Evolutionary conservation across 352 stramenopile genomes (phyloP).

Genomic region (Aphanomyces euteiches): DNA sequence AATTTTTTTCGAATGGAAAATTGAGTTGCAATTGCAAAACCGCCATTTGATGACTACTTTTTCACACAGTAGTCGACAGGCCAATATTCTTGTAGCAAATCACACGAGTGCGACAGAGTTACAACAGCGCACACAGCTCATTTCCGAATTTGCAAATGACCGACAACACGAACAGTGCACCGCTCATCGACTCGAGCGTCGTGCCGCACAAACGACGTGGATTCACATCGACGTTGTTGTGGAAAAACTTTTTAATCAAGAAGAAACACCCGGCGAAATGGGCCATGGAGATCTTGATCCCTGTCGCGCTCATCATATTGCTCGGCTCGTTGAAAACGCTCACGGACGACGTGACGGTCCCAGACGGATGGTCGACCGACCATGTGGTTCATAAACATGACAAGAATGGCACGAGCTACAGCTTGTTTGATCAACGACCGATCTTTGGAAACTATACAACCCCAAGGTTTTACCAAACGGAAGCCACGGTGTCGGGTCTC

Average conservation of each 20-base stretch:
- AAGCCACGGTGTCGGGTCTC: constrained; percentile 53
- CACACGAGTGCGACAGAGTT: too few relatives aligned
- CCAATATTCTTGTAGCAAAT: too few relatives aligned
- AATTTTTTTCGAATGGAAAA: too few relatives aligned
- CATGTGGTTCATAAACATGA: constrained; percentile 36
- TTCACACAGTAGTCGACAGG: too few relatives aligned
- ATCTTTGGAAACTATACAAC: constrained; percentile 34
- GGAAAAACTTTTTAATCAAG: constrained; percentile 73
- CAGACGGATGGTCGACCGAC: constrained; percentile 46
- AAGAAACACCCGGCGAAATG: constrained; percentile 50
- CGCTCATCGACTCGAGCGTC: neutral
- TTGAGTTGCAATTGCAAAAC: too few relatives aligned
- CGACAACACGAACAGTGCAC: neutral
- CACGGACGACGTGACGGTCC: constrained; percentile 47
- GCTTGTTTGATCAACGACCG: constrained; percentile 35
- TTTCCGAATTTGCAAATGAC: too few relatives aligned
- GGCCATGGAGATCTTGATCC: constrained; percentile 51
- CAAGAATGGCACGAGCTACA: constrained; percentile 47
- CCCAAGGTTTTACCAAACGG: constrained; percentile 52
- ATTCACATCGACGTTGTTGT: constrained; percentile 38
- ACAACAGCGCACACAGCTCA: too few relatives aligned
- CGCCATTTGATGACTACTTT: too few relatives aligned
- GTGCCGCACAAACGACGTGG: neutral
- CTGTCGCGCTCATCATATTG: constrained; percentile 57
- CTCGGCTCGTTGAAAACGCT: constrained; percentile 50